Base-by-base conservation (phyloP, 768 basidiomycete species). In the Xerocomellus intermedius region DNA sequence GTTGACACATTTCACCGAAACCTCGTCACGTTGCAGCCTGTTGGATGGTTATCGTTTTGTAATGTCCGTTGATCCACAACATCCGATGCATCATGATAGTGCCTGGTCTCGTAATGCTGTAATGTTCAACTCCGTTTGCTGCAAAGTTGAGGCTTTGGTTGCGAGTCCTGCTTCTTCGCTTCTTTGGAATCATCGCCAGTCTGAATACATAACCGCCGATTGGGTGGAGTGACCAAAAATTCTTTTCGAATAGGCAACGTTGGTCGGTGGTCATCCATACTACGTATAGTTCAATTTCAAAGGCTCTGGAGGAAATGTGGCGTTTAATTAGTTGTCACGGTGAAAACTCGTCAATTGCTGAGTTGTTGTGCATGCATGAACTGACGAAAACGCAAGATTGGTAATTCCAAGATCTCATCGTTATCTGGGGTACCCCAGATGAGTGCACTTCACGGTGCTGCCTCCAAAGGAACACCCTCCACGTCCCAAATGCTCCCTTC, bases 401-500 rank as follows among this genome's bases (percentile, higher is more conserved):
- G 38, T 50, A 42, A 53, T 46, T 42, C 37, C 50, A 13, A 47
- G 46, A 55, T 50, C 45, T 36, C 33, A 32, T 55, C 35, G 33
- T 17, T 22, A 39, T 36, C 50, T 38, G 37, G n/a, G 48, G 37
- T 42, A 41, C 32, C 17, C 22, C 12, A 47, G 50, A 54, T 41
- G 33, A 10, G 19, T 19, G 12, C 28, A 32, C 19, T 50, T 59
- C 42, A 65, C 30, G 58, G 24, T 10, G 55, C 57, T 7, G 55
- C 59, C 39, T 50, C 59, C 26, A 48, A 38, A 28, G 54, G 30
- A 19, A 28, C 26, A 13, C 16, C 6, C 14, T 52, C 28, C 35
- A 57, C 32, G 33, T 78, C 79, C 85, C 85, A 87, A 48, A 83
- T 82, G 57, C 82, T 86, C 45, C 77, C 82, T 64, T 68, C 57